phyloP scores from a whole-genome alignment of 768 basidiomycete species.

The Tulasnella sp. region DNA sequence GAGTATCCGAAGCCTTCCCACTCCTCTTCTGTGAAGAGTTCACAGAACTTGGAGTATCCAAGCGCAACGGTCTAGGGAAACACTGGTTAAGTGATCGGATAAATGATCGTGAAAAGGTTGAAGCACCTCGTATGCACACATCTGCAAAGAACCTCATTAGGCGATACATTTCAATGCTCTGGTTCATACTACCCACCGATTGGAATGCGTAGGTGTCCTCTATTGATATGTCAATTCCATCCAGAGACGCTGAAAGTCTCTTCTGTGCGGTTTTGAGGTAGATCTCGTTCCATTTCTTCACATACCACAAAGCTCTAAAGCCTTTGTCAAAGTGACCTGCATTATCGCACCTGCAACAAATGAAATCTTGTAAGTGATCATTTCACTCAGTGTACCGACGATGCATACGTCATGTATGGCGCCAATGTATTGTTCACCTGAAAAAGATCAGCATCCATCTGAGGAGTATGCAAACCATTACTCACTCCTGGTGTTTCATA shows the following conservation, averaged over 20 bases:
- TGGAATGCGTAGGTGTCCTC: conserved; percentile 69
- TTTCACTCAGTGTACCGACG: neutral
- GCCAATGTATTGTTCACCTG: conserved; percentile 77
- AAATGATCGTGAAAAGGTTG: neutral
- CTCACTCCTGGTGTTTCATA: conserved; percentile 25
- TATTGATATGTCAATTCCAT: conserved; percentile 48
- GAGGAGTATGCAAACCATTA: no score
- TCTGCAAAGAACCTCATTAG: no score
- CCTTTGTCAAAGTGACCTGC: conserved; percentile 34
- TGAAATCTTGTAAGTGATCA: neutral
- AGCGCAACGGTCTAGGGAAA: conserved; percentile 70
- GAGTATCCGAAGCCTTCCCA: conserved; percentile 8
- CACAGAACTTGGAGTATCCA: conserved; percentile 79
- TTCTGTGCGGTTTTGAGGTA: conserved; percentile 57
- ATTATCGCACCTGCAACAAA: conserved; percentile 48
- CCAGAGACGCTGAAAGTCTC: conserved; percentile 45
- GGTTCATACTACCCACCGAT: conserved; percentile 29
- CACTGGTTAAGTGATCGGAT: no score
- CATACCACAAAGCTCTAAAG: conserved; percentile 45
- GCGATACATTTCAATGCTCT: neutral
- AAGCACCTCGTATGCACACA: conserved; percentile 71
- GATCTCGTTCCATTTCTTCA: conserved; percentile 49
- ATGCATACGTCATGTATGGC: conserved; percentile 57
- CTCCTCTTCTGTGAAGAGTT: conserved; percentile 7
- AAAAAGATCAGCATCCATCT: conserved; percentile 3